Base-by-base conservation (phyloP, 352 stramenopile genomes). In the Blastocystis sp. region DNA sequence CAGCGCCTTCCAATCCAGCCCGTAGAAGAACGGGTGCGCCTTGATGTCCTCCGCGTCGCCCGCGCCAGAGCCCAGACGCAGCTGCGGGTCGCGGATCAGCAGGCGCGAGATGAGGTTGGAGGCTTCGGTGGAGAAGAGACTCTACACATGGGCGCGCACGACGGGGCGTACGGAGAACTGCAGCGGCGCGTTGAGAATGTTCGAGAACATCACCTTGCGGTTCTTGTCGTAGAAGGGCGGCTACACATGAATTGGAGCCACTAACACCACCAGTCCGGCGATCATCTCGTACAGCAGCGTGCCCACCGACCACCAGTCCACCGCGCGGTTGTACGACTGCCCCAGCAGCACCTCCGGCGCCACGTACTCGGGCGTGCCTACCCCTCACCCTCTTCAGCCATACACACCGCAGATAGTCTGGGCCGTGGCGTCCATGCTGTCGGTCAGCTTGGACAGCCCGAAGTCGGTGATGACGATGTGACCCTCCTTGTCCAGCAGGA, bases 191-290 rank as follows among this genome's bases (percentile, higher is more conserved):
- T 28, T 89, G 28, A 92, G 90, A 40, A 97, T 97, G 88, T 95
- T 96, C 90, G 95, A 92, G 90, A 96, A 97, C 94, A 97, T 97
- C 77, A 93, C 91, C 90, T 97, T 97, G 10, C 94, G 90, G 90
- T 97, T 97, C 66, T 94, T 94, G 89, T 97, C 94, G 81, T 96
- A 97, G 90, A 97, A 98, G 10, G 95, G 95, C 14, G 94, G 96
- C 91, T 95, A 90, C 45, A 1, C 28, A 11, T 65, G 10, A 88
- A 86, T 89, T 48, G 62, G 91, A 89, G 86, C 92, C 90, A n/a
- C 4, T 41, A 62, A 34, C 10, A 69, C 64, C 56, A 88, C 78
- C 40, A 88, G 67, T 28, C 94, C 94, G 9, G 93, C 94, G 90
- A 97, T 96, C 93, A 98, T 97, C 91, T 98, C 95, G 91, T 96